A percentile compares a stretch with the other conserved stretches of the same genome.
Conservation (phyloP, 306 rosid genomes). For the Malus orientalis region DNA sequence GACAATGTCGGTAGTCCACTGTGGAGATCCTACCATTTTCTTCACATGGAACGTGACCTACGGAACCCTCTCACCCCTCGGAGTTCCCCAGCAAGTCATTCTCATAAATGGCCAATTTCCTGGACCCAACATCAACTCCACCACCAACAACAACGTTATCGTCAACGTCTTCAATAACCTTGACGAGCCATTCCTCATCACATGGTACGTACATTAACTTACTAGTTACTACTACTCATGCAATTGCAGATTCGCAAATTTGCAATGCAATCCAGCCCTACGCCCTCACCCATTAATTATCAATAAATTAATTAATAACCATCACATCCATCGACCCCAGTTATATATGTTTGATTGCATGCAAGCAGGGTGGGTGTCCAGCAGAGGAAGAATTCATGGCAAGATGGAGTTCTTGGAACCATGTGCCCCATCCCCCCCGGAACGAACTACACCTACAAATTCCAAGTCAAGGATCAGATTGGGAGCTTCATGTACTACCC, state of each 20-base stretch:
- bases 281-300: background rate
- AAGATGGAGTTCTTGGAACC: constrained; percentile 62
- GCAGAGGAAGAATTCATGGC: constrained; percentile 83
- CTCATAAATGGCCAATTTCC: constrained; percentile 78
- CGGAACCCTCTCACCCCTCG: constrained; percentile 71
- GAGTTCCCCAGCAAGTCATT: constrained; percentile 78
- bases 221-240: background rate
- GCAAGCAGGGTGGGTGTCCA: constrained; percentile 39
- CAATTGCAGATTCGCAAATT: background rate
- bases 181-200: constrained; percentile 71
- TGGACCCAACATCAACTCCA: constrained; percentile 71
- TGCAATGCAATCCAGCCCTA: background rate
- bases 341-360: background rate
- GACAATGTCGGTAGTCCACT: constrained; percentile 7
- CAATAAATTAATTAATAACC: background rate
- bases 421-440: constrained; percentile 72
- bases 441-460: constrained; percentile 54
- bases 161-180: constrained; percentile 66
- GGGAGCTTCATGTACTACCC: constrained; percentile 73
- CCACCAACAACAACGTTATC: constrained; percentile 64
- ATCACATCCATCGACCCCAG: background rate
- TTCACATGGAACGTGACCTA: constrained; percentile 70
- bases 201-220: constrained; percentile 32
- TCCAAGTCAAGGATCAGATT: constrained; percentile 86
- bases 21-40: constrained; percentile 65